Percentiles rank a stretch among this genome's conserved stretches.
Conservation (phyloP, 2,329 filamentous ascomycete genomes). For the Ophiostoma novo-ulmi region DNA sequence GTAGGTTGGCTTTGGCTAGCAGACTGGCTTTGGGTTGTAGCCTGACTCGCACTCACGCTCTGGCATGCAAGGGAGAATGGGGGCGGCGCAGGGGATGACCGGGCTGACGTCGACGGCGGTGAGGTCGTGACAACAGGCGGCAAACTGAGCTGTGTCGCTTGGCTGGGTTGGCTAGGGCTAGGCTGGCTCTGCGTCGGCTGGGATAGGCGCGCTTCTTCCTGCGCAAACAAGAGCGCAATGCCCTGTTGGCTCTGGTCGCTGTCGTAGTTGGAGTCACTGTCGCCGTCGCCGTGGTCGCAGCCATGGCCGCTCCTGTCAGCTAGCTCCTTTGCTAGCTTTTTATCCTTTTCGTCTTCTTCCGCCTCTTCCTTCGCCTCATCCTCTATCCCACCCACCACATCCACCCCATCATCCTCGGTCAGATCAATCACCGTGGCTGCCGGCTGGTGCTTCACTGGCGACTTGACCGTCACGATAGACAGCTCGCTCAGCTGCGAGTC, state of each 20-base stretch:
- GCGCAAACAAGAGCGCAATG: slow-evolving; percentile 8
- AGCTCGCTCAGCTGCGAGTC: slow-evolving; percentile 8
- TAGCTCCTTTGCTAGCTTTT: no score
- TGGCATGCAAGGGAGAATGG: background rate
- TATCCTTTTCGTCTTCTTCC: background rate
- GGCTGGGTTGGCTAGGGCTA: no score
- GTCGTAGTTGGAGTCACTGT: background rate
- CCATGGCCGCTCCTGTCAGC: background rate
- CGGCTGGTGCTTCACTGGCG: background rate
- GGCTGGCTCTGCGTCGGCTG: background rate
- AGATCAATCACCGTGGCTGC: slow-evolving; percentile 20
- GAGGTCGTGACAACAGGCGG: background rate
- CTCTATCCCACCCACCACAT: background rate
- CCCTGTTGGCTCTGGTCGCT: slow-evolving; percentile 8
- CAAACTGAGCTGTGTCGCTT: background rate
- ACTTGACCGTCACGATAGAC: slow-evolving; percentile 16
- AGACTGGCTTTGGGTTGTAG: background rate
- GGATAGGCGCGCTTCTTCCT: background rate
- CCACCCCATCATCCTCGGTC: slow-evolving; percentile 17
- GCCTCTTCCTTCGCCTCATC: background rate
- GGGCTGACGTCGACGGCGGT: background rate
- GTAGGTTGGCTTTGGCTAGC: background rate
- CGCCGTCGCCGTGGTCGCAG: background rate
- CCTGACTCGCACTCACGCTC: background rate
- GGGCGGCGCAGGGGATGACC: background rate